Percentiles rank a stretch among this genome's conserved stretches.
Conservation (phyloP, 192 early-diverging fungal genomes). For the Jimgerdemannia lactiflua region DNA sequence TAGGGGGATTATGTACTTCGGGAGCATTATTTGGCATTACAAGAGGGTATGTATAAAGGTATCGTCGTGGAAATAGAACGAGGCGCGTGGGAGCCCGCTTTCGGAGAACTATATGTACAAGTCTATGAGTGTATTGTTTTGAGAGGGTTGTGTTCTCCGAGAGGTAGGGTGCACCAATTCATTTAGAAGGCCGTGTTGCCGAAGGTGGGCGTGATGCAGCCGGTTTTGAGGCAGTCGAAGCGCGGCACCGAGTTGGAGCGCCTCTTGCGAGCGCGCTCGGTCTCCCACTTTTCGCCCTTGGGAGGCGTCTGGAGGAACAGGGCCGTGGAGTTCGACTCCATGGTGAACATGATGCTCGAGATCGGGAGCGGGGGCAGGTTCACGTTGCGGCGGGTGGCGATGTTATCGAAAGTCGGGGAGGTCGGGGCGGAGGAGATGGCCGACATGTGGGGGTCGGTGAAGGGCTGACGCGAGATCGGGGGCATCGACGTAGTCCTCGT, state of each 20-base stretch:
- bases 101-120: background rate
- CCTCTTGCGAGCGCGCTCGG: background rate
- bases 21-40: no score
- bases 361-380: background rate
- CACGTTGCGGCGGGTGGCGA: background rate
- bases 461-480: background rate
- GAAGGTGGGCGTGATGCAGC: background rate
- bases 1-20: no score
- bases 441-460: background rate
- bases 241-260: slow-evolving; percentile 2
- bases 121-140: background rate
- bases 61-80: background rate
- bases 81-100: background rate
- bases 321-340: background rate
- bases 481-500: background rate
- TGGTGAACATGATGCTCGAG: background rate
- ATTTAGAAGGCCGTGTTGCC: background rate
- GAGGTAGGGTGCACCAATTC: background rate
- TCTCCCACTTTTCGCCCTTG: background rate
- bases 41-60: background rate
- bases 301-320: background rate
- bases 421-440: background rate
- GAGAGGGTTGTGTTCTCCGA: background rate
- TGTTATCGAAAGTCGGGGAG: background rate
- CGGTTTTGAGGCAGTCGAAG: background rate